Conservation (phyloP, 768 basidiomycete genomes). For the Suillus luteus region DNA sequence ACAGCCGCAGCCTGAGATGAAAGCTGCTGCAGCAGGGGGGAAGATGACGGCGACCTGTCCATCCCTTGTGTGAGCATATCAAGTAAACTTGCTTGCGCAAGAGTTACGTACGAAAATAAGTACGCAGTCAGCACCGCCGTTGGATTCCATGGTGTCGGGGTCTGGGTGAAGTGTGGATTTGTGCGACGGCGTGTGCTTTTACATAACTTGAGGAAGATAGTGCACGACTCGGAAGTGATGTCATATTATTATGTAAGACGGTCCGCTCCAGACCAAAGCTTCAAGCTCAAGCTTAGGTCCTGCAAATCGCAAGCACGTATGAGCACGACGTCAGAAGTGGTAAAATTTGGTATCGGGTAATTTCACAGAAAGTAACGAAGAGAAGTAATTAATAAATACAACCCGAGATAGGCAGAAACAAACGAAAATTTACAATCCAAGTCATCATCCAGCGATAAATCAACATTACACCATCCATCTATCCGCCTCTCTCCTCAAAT, state of each 20-base stretch:
- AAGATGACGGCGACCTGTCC: slow-evolving; percentile 71
- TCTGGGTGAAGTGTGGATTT: neutral
- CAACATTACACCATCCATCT: slow-evolving; percentile 4
- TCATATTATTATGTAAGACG: too few species aligned
- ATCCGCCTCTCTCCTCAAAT: slow-evolving; percentile 43
- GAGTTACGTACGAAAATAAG: neutral
- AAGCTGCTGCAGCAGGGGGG: slow-evolving; percentile 74
- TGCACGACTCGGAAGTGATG: too few species aligned
- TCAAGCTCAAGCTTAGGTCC: neutral
- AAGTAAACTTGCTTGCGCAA: neutral
- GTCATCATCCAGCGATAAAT: slow-evolving; percentile 13
- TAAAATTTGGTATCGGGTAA: slow-evolving; percentile 3
- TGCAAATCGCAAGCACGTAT: neutral
- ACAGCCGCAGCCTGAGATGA: slow-evolving; percentile 78
- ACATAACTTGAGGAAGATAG: too few species aligned
- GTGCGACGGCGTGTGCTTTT: neutral
- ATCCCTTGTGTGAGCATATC: neutral
- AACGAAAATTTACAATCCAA: slow-evolving; percentile 13
- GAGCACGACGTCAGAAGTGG: neutral
- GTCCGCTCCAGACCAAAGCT: too few species aligned
- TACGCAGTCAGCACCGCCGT: neutral
- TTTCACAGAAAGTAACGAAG: slow-evolving; percentile 8
- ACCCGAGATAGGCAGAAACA: slow-evolving; percentile 3
- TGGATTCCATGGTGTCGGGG: neutral
- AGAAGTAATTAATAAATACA: slow-evolving; percentile 3